Percentiles rank a stretch among this genome's conserved stretches.
phyloP scores from a whole-genome alignment of 208 protist species.

The Acanthamoeba royreba region DNA sequence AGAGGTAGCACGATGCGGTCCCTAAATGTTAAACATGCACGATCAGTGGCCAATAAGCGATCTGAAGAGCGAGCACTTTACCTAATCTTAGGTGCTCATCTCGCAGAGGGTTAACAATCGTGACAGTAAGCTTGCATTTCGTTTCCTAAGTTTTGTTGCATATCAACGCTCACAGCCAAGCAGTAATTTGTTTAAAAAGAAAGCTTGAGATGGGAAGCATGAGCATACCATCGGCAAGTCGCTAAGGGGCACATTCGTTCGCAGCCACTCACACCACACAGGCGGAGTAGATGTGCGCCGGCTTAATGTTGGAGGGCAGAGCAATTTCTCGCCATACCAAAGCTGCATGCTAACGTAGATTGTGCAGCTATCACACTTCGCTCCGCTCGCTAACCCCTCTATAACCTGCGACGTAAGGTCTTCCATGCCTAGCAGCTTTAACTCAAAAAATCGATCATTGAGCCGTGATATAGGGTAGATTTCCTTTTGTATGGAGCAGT shows the following conservation, averaged over 20 bases:
- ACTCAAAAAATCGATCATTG: not conserved
- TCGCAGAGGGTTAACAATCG: not conserved
- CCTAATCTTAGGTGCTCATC: no score
- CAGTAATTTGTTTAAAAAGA: no score
- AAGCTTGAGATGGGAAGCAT: not conserved
- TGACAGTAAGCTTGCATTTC: not conserved
- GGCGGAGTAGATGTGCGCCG: not conserved
- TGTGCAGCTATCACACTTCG: not conserved
- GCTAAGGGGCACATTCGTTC: not conserved
- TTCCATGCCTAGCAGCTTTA: not conserved
- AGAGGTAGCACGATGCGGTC: no score
- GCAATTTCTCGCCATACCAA: not conserved
- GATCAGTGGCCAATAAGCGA: no score
- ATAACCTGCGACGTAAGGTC: not conserved
- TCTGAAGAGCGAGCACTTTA: no score
- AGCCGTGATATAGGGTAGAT: not conserved
- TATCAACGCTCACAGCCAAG: no score
- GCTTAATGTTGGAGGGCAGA: not conserved
- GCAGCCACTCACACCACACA: not conserved
- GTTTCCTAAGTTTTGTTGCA: no score
- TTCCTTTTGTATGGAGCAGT: not conserved
- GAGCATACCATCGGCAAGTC: not conserved
- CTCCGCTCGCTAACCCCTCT: not conserved
- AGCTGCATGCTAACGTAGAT: not conserved
- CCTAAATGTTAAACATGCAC: no score